Evolutionary conservation across 2,329 filamentous ascomycete genomes (phyloP), one percentile per base, ranked within the genome.

Genomic region (Chrysoporthe deuterocubensis): DNA sequence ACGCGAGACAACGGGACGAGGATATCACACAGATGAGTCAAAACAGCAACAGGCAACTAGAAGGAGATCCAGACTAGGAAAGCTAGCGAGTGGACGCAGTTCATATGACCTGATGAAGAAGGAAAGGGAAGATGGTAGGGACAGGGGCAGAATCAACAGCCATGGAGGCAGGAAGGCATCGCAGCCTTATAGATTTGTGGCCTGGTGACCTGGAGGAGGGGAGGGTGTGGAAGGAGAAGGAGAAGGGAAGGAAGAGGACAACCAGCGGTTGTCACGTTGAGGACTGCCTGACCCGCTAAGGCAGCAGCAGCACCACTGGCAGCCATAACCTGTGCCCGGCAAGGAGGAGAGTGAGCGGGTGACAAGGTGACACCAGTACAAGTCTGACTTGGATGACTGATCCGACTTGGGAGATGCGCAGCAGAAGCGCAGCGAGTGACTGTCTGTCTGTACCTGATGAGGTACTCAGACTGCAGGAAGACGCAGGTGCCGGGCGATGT

Each of bases 101-200:
- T 70, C 46, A 65, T 62, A 40, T 67, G 66, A 71, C 62, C 64
- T 64, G 62, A 69, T 63, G 62, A 48, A 67, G 61, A 57, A 70
- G 64, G 64, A 64, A 72, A 62, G 64, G 65, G 71, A 71, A 73
- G 73, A 75, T 72, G 71, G 75, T 69, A 72, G 71, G 71, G 72
- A 70, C 64, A 66, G 69, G 71, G 72, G 46, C 52, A 65, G 59
- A 68, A 48, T 54, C 60, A 56, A 67, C 52, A 66, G 54, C 66
- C 48, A 61, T 60, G 48, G 60, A 74, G 72, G 73, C 7, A 73
- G 76, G 76, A 81, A 81, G 82, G 76, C 78, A 84, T 85, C 80
- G 81, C 75, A 84, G 81, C 84, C 84, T 87, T 87, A 86, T 87
- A 87, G 76, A 70, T 74, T 76, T 77, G 78, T 72, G 80, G 78